phyloP scores from a whole-genome alignment of 2,329 filamentous ascomycete species.

The Orbilia brochopaga region DNA sequence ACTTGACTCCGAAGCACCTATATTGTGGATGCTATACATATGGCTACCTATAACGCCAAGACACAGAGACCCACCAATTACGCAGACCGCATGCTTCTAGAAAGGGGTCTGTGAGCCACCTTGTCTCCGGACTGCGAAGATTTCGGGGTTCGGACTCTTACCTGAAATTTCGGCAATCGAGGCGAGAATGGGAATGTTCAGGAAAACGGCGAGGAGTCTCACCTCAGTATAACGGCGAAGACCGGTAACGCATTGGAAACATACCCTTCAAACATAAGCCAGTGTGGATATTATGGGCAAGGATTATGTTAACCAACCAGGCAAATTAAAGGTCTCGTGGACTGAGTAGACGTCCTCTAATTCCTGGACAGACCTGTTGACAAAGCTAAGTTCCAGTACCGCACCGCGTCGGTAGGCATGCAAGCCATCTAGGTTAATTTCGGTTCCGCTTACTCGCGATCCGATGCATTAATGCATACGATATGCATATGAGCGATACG shows the following conservation, averaged over 20 bases:
- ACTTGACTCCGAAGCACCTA: not conserved
- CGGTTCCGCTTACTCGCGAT: conserved; percentile 9
- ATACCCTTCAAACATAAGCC: not conserved
- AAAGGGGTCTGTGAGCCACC: not conserved
- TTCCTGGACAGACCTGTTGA: not conserved
- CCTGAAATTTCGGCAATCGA: not conserved
- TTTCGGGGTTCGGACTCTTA: not conserved
- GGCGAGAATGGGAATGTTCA: not conserved
- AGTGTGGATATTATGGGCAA: not conserved
- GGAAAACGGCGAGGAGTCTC: not conserved
- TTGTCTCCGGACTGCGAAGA: not conserved
- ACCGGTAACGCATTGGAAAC: not conserved
- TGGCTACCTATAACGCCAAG: conserved; percentile 5
- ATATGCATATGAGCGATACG: not conserved
- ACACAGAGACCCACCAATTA: not conserved
- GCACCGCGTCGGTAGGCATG: not conserved
- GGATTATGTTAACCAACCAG: not conserved
- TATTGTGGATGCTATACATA: not conserved
- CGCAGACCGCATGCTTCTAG: conserved; percentile 3
- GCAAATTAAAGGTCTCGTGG: no score
- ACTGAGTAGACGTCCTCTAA: no score
- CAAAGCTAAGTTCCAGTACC: not conserved
- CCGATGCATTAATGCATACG: conserved; percentile 5
- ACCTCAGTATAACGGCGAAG: not conserved
- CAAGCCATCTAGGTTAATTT: conserved; percentile 4